Evolutionary conservation across 208 protist species (phyloP).

Genomic region (Blastocrithidia nonstop): DNA sequence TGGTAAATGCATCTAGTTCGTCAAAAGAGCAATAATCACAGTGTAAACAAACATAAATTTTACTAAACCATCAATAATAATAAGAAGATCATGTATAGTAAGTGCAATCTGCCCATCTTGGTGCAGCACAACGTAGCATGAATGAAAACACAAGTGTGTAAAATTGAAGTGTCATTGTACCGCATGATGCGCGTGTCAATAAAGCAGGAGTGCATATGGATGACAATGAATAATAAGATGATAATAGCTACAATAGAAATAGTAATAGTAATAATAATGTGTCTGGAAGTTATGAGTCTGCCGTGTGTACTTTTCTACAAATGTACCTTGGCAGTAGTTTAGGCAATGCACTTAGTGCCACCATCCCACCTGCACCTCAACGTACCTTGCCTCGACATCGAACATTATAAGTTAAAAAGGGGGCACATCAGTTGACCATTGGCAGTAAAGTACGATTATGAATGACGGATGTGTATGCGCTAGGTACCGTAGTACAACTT

Average conservation of each 20-base stretch:
- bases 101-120: too few species aligned
- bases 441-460: constrained; percentile 74
- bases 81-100: too few species aligned
- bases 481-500: constrained; percentile 30
- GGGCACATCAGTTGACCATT: constrained; percentile 10
- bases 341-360: constrained; percentile 16
- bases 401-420: constrained; percentile 19
- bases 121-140: too few species aligned
- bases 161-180: constrained; percentile 53
- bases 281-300: constrained; percentile 28
- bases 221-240: not conserved
- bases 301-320: constrained; percentile 20
- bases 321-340: constrained; percentile 37
- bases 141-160: too few species aligned
- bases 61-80: too few species aligned
- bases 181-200: constrained; percentile 43
- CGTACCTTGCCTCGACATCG: constrained; percentile 12
- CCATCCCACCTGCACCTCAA: constrained; percentile 21
- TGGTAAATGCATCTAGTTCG: too few species aligned
- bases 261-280: constrained; percentile 13
- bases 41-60: too few species aligned
- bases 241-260: not conserved
- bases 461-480: constrained; percentile 77
- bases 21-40: too few species aligned
- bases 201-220: too few species aligned